These are phyloP conservation scores for Macrolepiota albuminosa DNA, from an alignment of 768 basidiomycete genomes.

Conservation along the genomic window DNA sequence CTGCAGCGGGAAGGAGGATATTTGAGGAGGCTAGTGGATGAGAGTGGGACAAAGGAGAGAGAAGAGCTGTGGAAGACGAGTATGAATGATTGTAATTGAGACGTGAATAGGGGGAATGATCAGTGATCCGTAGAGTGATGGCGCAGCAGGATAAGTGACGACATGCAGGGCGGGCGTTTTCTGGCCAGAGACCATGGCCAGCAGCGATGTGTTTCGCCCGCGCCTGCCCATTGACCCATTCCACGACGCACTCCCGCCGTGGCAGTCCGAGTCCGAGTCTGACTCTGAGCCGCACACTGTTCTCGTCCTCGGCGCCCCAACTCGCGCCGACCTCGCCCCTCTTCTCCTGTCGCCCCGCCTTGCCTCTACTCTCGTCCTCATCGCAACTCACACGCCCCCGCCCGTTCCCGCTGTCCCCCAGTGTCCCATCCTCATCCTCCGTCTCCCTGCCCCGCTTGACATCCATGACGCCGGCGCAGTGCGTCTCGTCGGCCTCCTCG, in stretches of 20 bases:
- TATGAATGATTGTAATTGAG: no score
- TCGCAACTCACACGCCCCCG: constrained; percentile 36
- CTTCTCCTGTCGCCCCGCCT: constrained; percentile 31
- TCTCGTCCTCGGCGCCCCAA: constrained; percentile 37
- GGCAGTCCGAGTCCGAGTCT: constrained; percentile 13
- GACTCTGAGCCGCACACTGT: constrained; percentile 21
- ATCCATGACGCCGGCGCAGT: constrained; percentile 34
- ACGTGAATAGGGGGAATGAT: constrained; percentile 24
- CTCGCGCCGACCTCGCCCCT: constrained; percentile 27
- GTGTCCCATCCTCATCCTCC: constrained; percentile 28
- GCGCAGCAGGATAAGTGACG: neutral
- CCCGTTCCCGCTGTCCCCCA: constrained; percentile 17
- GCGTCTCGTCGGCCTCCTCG: constrained; percentile 34
- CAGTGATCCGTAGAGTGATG: neutral
- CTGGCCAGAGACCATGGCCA: neutral
- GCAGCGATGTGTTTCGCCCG: constrained; percentile 29
- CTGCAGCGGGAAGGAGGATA: constrained; percentile 45
- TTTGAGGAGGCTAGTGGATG: constrained; percentile 51
- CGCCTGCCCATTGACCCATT: constrained; percentile 34
- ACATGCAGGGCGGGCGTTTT: neutral
- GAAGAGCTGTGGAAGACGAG: no score
- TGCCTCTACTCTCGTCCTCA: constrained; percentile 29
- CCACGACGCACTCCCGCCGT: neutral
- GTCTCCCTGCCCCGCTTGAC: constrained; percentile 26
- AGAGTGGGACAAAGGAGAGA: constrained; percentile 45